Percentiles rank a stretch among this genome's conserved stretches.
These are phyloP conservation scores for Petunia hybrid DNA, from an alignment of 305 asterid genomes.

Conservation along the genomic window DNA sequence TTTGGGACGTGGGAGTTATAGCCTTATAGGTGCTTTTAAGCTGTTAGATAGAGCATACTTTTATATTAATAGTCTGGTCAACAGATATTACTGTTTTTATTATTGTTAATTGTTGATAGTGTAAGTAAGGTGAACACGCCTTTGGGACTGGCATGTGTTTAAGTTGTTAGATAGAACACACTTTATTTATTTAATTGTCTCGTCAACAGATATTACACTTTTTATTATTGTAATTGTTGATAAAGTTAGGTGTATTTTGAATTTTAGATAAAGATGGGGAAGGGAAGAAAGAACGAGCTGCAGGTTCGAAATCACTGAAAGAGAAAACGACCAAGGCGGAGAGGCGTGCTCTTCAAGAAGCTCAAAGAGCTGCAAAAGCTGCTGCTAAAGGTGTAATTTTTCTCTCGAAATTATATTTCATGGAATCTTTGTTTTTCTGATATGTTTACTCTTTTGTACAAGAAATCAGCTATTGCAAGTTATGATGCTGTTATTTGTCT, in stretches of 20 bases:
- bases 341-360: slow-evolving; percentile 94
- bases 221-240: not conserved
- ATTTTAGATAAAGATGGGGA: slow-evolving; percentile 63
- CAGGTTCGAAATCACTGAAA: slow-evolving; percentile 64
- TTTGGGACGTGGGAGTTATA: no score
- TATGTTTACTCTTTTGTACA: not conserved
- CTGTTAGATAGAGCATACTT: no score
- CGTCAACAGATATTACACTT: not conserved
- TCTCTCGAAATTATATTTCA: not conserved
- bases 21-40: no score
- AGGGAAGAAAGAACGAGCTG: slow-evolving; percentile 51
- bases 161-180: no score
- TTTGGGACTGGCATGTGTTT: no score
- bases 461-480: slow-evolving; percentile 7
- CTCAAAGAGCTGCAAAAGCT: slow-evolving; percentile 93
- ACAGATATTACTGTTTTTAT: no score
- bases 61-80: not conserved
- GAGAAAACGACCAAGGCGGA: slow-evolving; percentile 90
- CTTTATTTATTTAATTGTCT: not conserved
- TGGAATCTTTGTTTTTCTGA: not conserved
- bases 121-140: no score
- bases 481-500: slow-evolving; percentile 15
- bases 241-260: slow-evolving; percentile 12
- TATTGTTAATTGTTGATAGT: no score
- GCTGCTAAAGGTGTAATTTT: slow-evolving; percentile 66